Evolutionary conservation across 2,329 filamentous ascomycete genomes (phyloP).

Genomic region (Dactylonectria estremocensis): DNA sequence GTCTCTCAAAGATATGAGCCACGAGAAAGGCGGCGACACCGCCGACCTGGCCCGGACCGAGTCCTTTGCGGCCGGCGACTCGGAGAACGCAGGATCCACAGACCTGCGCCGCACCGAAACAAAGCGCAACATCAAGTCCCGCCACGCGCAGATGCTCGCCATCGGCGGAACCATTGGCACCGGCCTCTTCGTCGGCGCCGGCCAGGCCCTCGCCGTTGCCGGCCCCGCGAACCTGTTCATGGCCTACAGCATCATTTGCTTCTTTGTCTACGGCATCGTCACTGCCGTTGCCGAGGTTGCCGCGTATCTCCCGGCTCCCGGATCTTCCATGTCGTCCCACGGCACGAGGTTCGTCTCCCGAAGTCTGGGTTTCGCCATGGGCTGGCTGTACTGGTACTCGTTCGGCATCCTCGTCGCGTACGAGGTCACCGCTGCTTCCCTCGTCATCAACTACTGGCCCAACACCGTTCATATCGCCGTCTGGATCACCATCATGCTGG

Average conservation of each 20-base stretch:
- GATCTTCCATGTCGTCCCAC: constrained; percentile 26
- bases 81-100: constrained; percentile 9
- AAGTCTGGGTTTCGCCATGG: constrained; percentile 28
- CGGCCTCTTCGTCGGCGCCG: constrained; percentile 25
- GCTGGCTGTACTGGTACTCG: constrained; percentile 32
- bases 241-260: constrained; percentile 24
- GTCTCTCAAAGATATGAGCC: constrained; percentile 12
- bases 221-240: constrained; percentile 23
- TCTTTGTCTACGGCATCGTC: constrained; percentile 29
- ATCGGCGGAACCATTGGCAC: constrained; percentile 29
- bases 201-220: constrained; percentile 18
- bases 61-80: constrained; percentile 16
- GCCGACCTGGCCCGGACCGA: constrained; percentile 13
- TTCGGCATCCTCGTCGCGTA: constrained; percentile 29
- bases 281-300: constrained; percentile 28
- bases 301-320: constrained; percentile 20
- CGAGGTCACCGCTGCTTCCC: constrained; percentile 19
- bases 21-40: constrained; percentile 8
- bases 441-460: constrained; percentile 27
- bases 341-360: constrained; percentile 22
- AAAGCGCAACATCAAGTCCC: constrained; percentile 25
- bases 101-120: constrained; percentile 23
- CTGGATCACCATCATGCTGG: constrained; percentile 25
- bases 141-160: constrained; percentile 28
- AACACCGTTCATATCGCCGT: constrained; percentile 20